Evolutionary conservation across 441 rosid genomes (phyloP).

Genomic region (Kokia cookei): DNA sequence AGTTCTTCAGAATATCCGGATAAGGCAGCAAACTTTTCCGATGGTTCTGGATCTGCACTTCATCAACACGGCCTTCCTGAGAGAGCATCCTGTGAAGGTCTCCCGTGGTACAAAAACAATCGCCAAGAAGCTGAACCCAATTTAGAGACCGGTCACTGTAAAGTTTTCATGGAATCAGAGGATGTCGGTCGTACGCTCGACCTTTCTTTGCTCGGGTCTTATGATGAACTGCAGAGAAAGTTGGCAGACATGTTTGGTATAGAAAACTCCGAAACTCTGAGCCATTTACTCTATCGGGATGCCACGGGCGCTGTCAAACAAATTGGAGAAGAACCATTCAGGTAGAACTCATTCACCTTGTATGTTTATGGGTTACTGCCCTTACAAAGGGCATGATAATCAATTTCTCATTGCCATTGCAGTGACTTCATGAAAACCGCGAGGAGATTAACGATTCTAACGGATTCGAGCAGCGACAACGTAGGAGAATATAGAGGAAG

Average conservation of each 20-base stretch:
- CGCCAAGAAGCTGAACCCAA: conserved; percentile 26
- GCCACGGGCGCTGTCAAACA: conserved; percentile 38
- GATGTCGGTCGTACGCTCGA: conserved; percentile 57
- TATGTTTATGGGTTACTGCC: not conserved
- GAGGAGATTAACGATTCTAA: conserved; percentile 46
- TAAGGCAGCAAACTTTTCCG: conserved; percentile 14
- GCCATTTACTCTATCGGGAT: conserved; percentile 43
- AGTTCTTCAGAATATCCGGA: conserved; percentile 17
- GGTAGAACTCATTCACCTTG: conserved; percentile 22
- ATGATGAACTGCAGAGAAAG: conserved; percentile 44
- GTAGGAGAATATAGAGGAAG: conserved; percentile 31
- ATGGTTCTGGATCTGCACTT: conserved; percentile 25
- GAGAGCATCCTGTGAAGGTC: conserved; percentile 22
- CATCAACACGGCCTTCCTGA: conserved; percentile 26
- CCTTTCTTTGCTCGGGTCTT: conserved; percentile 44
- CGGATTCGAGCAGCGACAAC: conserved; percentile 46
- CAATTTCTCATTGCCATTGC: conserved; percentile 17
- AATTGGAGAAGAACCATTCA: conserved; percentile 49
- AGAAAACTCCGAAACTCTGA: conserved; percentile 29
- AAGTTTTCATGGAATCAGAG: conserved; percentile 60
- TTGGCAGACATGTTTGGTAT: conserved; percentile 49
- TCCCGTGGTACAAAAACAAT: conserved; percentile 24
- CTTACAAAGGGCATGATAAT: not conserved
- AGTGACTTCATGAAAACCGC: conserved; percentile 50
- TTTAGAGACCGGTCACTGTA: conserved; percentile 47